Evolutionary conservation across 257 asterid species (phyloP).

Genomic region (Nicotiana sylvestris): DNA sequence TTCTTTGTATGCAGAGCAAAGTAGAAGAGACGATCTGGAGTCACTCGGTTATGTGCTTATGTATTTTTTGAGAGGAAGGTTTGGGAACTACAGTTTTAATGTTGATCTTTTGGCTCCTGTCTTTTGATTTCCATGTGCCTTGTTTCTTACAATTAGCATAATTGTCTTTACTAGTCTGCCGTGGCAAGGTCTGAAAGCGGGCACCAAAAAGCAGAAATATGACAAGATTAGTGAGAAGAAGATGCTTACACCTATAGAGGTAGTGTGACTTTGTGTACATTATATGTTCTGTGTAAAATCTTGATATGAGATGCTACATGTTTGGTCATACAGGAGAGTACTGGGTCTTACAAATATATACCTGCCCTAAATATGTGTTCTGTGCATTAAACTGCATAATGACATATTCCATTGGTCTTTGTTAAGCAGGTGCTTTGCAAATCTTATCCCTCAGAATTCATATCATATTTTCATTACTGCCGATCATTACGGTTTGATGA

Average conservation of each 20-base stretch:
- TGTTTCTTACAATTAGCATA: not conserved
- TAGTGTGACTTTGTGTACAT: slow-evolving; percentile 18
- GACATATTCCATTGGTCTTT: not conserved
- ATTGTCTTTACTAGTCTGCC: slow-evolving; percentile 60
- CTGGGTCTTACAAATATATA: not conserved
- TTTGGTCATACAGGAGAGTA: not conserved
- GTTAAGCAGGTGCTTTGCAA: slow-evolving; percentile 74
- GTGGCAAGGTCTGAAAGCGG: slow-evolving; percentile 97
- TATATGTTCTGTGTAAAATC: not conserved
- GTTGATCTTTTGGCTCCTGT: not conserved
- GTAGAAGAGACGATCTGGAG: slow-evolving; percentile 97
- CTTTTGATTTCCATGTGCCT: not conserved
- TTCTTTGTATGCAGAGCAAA: slow-evolving; percentile 62
- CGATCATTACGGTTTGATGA: slow-evolving; percentile 87
- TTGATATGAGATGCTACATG: not conserved
- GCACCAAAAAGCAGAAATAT: slow-evolving; percentile 94
- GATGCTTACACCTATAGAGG: slow-evolving; percentile 95
- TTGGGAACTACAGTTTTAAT: not conserved
- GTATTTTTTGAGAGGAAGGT: slow-evolving; percentile 98
- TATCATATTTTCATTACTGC: slow-evolving; percentile 84
- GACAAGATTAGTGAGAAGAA: slow-evolving; percentile 96
- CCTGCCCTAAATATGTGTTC: not conserved
- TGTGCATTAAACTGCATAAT: not conserved
- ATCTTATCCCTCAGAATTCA: slow-evolving; percentile 84
- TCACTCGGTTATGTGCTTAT: slow-evolving; percentile 92